Percentiles rank a stretch among this genome's conserved stretches.
Conservation (phyloP, 2,329 filamentous ascomycete genomes). For the Samsoniella hepiali region DNA sequence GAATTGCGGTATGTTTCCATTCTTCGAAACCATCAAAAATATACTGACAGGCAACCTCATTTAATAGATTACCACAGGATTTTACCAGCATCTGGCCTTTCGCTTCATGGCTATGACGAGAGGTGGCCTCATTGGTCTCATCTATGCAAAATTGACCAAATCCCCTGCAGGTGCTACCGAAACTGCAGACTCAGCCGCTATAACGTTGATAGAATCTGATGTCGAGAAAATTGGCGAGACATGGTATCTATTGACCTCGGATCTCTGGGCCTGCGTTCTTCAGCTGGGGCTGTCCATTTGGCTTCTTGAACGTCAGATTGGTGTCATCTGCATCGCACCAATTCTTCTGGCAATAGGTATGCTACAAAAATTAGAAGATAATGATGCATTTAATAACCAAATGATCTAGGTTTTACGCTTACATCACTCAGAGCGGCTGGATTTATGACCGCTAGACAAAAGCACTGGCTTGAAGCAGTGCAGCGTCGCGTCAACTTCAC, state of each 20-base stretch:
- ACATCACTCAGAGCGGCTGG: neutral
- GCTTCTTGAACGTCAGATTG: slow-evolving; percentile 20
- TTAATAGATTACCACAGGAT: slow-evolving; percentile 7
- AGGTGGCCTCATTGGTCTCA: slow-evolving; percentile 13
- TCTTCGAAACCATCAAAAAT: neutral
- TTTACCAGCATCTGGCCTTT: slow-evolving; percentile 16
- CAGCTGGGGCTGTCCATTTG: slow-evolving; percentile 19
- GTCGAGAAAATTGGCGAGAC: slow-evolving; percentile 16
- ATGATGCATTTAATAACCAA: neutral
- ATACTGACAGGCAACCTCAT: neutral
- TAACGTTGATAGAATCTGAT: slow-evolving; percentile 17
- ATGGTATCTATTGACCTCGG: slow-evolving; percentile 8
- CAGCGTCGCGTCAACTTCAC: slow-evolving; percentile 18
- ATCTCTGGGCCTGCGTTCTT: slow-evolving; percentile 11
- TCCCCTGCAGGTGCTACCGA: neutral
- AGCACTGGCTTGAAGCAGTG: slow-evolving; percentile 15
- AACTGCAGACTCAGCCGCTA: slow-evolving; percentile 1
- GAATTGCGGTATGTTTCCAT: slow-evolving; percentile 1
- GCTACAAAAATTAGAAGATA: neutral
- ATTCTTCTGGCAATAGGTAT: slow-evolving; percentile 15
- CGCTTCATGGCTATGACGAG: slow-evolving; percentile 13
- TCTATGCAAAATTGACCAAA: slow-evolving; percentile 8
- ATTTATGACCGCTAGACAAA: slow-evolving; percentile 12
- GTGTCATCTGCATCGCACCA: slow-evolving; percentile 20
- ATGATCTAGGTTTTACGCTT: neutral